Percentiles rank a stretch among this genome's conserved stretches.
These are phyloP conservation scores for Chaetomiaceae sp. DNA, from an alignment of 2,329 filamentous ascomycete species.

Conservation along the genomic window DNA sequence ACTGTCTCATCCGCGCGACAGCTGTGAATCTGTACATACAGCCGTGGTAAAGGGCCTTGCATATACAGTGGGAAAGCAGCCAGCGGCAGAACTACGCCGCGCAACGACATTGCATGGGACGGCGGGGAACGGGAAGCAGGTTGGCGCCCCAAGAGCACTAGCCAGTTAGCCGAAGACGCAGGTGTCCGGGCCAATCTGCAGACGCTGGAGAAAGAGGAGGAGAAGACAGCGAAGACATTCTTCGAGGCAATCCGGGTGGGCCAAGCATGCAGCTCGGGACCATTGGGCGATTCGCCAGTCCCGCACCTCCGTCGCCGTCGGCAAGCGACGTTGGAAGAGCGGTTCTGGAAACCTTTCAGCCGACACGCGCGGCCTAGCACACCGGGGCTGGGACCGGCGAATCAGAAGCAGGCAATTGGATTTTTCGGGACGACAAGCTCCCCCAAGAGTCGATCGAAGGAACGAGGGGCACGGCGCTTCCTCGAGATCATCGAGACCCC, in stretches of 20 bases:
- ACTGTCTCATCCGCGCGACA: too few relatives aligned
- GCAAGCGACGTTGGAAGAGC: conserved; percentile 11
- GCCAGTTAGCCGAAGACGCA: conserved; percentile 2
- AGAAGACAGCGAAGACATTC: not conserved
- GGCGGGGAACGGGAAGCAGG: conserved; percentile 13
- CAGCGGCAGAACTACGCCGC: conserved; percentile 27
- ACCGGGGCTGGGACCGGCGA: conserved; percentile 15
- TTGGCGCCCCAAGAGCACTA: not conserved
- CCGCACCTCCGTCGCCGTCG: conserved; percentile 16
- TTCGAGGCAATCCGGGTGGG: conserved; percentile 10
- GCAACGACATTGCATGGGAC: conserved; percentile 27
- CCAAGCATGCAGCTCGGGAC: conserved; percentile 15
- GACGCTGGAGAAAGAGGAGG: too few relatives aligned
- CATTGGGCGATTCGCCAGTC: conserved; percentile 23
- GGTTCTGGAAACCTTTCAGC: conserved; percentile 17
- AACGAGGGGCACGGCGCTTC: conserved; percentile 21
- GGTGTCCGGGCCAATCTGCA: conserved; percentile 11
- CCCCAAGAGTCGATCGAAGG: conserved; percentile 14
- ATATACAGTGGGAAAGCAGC: conserved; percentile 20
- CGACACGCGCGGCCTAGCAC: conserved; percentile 1
- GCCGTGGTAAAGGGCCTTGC: conserved; percentile 21
- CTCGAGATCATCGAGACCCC: conserved; percentile 2
- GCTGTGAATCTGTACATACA: not conserved
- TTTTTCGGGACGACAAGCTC: conserved; percentile 20
- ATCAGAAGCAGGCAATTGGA: conserved; percentile 26